Evolutionary conservation across 1,284 basidiomycete species (phyloP), one percentile per base, ranked within the genome.

Genomic region (Rugosomyces carneus): DNA sequence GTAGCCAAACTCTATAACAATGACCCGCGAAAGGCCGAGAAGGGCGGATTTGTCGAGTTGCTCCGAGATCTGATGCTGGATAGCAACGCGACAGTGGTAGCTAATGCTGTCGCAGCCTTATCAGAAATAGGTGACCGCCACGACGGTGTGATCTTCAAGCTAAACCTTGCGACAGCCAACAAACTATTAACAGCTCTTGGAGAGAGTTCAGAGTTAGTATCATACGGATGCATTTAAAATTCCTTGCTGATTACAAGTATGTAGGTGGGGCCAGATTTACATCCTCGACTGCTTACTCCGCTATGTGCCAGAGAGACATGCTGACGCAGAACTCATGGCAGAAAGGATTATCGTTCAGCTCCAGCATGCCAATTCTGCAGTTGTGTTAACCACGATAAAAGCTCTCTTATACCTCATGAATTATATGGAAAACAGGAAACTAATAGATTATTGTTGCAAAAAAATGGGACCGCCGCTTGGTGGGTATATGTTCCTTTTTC

Each of bases 251-350:
- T 7, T 3, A 16, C n/a, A n/a, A 2, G 13, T n/a, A 15, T 16
- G 13, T 13, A 96, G 93, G 67, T 99, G 96, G 96, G 95, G 95
- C 1, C 95, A 98, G 66, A 93, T 98, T 34, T 99, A 99, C 64
- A 98, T 99, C 53, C 76, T 99, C 44, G 96, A 99, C 64, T 88
- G 91, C 2, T 68, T 99, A 26, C 70, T 99, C 51, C 90, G 93
- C 44, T 99, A 89, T 61, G 88, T 97, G 5, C 96, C 96, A 5
- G 84, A 93, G 57, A 76, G 79, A 47, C 80, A 90, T 49, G 73
- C 81, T 29, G 96, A 99, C 60, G 94, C 96, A 9, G 92, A 97
- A 67, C 75, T 90, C 31, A 83, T 99, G 65, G 93, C 90, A 3
- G 96, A 99, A 63, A 84, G 93, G 27, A 89, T 99, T 49, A 83